A percentile compares a stretch with the other conserved stretches of the same genome.
phyloP scores from a whole-genome alignment of 257 asterid genomes.

The Solanum dulcamara region DNA sequence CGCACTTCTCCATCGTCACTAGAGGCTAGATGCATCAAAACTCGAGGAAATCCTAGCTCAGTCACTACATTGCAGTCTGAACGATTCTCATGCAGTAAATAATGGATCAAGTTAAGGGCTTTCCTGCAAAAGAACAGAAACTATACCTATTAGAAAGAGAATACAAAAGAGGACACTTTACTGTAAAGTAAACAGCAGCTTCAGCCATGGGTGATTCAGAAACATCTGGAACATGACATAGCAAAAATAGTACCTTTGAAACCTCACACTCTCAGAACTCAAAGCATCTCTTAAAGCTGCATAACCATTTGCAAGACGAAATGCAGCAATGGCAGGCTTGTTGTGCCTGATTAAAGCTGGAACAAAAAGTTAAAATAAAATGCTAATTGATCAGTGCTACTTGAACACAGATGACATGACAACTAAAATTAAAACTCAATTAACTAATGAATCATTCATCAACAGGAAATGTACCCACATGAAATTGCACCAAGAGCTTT shows the following conservation, averaged over 20 bases:
- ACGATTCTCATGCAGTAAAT: constrained; percentile 41
- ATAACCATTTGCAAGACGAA: constrained; percentile 79
- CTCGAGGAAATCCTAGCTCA: constrained; percentile 63
- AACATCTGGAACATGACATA: not conserved
- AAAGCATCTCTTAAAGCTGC: constrained; percentile 67
- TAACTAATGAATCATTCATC: not conserved
- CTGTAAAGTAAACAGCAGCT: not conserved
- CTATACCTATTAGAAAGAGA: not conserved
- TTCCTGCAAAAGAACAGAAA: constrained; percentile 41
- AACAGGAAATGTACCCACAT: constrained; percentile 28
- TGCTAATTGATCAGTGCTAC: not conserved
- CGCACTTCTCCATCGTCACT: constrained; percentile 65
- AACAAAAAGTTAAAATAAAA: not conserved
- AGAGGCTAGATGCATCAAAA: constrained; percentile 62
- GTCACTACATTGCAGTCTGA: constrained; percentile 43
- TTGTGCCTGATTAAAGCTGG: constrained; percentile 81
- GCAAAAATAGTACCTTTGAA: constrained; percentile 46
- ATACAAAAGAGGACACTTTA: not conserved
- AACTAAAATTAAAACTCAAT: not conserved
- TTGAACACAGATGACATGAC: not conserved
- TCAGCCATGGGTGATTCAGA: not conserved
- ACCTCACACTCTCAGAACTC: constrained; percentile 50
- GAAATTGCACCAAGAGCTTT: constrained; percentile 90
- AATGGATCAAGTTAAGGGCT: constrained; percentile 70
- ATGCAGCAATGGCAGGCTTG: constrained; percentile 63